Base-by-base conservation (phyloP, 768 basidiomycete genomes). In the Tremella yokohamensis region DNA sequence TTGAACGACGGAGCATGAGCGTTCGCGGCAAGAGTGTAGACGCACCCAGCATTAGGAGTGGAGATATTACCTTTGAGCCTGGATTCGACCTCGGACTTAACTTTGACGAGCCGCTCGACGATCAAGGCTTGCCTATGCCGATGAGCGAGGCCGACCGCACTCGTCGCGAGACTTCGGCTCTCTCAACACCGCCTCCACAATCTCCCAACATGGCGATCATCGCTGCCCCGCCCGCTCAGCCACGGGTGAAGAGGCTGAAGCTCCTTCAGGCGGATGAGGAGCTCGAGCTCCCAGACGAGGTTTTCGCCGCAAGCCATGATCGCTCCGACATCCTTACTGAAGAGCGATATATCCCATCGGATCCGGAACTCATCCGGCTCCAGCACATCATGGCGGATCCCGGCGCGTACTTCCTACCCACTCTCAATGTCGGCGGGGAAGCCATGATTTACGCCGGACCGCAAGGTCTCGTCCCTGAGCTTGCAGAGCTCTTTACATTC, bases 371-470 rank as follows among this genome's bases (percentile, higher is more conserved):
- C 54, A 86, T 93, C 84, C 86, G 88, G 26, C 82, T 97, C 16
- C 81, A 89, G 54, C 86, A 89, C 68, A 89, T 96, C 64, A 84
- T 88, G 24, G 84, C 87, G 9, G 88, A 96, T 68, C 92, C 91
- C 20, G 76, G 88, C 3, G 80, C 85, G 8, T 86, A 91, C 74
- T 97, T 91, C 79, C 78, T 96, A 48, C 91, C 93, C 9, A 88
- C 86, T 1, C 85, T 85, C n/a, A 87, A 83, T 15, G 81, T 84
- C n/a, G 86, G 85, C 24, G 83, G 63, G 8, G 61, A 73, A 52
- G 61, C 86, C 69, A 75, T 74, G 62, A 86, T 93, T 77, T 88
- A 83, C 67, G 87, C 86, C 45, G 91, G 87, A 0, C 92, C 93
- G 11, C 87, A 88, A 12, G 73, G 69, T 2, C 57, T 75, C 13